These are phyloP conservation scores for Scheffersomyces ergatensis DNA, from an alignment of 805 yeast genomes.

Conservation along the genomic window DNA sequence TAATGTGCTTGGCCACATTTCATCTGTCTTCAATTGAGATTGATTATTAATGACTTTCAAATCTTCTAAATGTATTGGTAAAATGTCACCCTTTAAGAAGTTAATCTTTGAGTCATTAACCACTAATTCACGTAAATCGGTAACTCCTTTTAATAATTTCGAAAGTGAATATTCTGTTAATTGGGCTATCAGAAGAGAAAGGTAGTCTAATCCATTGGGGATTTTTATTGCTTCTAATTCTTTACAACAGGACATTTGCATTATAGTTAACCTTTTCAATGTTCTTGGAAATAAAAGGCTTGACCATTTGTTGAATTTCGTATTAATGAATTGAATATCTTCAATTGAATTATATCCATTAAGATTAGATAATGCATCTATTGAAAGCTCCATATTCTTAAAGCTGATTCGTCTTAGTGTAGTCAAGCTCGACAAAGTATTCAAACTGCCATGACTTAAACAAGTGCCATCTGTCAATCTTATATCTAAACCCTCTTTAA, in stretches of 20 bases:
- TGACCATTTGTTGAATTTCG: background rate
- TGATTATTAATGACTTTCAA: background rate
- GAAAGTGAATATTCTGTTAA: background rate
- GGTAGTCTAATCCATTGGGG: background rate
- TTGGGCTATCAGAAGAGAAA: background rate
- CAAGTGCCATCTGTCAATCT: background rate
- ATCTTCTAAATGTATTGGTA: background rate
- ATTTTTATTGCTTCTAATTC: background rate
- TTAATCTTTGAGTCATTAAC: background rate
- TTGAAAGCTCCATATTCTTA: background rate
- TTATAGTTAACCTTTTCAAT: background rate
- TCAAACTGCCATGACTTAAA: background rate
- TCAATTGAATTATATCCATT: background rate
- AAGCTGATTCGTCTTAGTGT: background rate
- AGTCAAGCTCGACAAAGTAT: background rate
- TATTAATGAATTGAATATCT: background rate
- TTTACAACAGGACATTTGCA: too few species aligned
- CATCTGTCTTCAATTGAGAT: background rate
- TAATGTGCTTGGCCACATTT: background rate
- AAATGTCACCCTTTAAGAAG: background rate
- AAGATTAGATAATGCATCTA: background rate
- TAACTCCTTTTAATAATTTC: background rate
- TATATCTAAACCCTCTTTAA: background rate
- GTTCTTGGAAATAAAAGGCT: background rate
- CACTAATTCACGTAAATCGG: background rate